phyloP scores from a whole-genome alignment of 306 rosid species.

The Acacia melanoxylon region DNA sequence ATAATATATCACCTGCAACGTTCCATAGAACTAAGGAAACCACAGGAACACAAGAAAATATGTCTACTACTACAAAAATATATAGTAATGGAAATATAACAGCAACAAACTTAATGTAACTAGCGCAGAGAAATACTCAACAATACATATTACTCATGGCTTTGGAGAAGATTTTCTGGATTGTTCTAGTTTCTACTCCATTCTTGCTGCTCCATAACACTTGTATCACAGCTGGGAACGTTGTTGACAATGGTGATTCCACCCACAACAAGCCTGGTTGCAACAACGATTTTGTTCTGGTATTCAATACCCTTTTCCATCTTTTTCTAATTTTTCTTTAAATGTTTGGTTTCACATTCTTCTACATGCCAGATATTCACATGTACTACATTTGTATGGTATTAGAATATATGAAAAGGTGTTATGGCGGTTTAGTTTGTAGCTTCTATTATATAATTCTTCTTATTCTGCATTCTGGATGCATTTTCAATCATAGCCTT shows the following conservation, averaged over 20 bases:
- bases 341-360: conserved; percentile 26
- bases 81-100: background rate
- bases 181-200: conserved; percentile 33
- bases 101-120: background rate
- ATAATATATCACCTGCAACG: background rate
- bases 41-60: background rate
- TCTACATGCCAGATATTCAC: background rate
- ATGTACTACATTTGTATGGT: background rate
- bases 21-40: background rate
- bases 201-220: conserved; percentile 40
- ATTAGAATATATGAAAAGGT: no score
- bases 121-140: background rate
- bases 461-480: no score
- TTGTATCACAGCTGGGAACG: conserved; percentile 68
- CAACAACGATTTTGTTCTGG: conserved; percentile 84
- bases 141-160: conserved; percentile 50
- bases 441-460: no score
- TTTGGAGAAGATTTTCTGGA: conserved; percentile 37
- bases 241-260: conserved; percentile 68
- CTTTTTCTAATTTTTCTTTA: conserved; percentile 23
- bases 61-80: background rate
- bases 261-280: conserved; percentile 96
- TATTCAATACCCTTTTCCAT: conserved; percentile 29
- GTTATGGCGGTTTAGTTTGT: no score
- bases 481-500: no score